phyloP scores from a whole-genome alignment of 352 stramenopile genomes.

The Globisporangium camurandrum region DNA sequence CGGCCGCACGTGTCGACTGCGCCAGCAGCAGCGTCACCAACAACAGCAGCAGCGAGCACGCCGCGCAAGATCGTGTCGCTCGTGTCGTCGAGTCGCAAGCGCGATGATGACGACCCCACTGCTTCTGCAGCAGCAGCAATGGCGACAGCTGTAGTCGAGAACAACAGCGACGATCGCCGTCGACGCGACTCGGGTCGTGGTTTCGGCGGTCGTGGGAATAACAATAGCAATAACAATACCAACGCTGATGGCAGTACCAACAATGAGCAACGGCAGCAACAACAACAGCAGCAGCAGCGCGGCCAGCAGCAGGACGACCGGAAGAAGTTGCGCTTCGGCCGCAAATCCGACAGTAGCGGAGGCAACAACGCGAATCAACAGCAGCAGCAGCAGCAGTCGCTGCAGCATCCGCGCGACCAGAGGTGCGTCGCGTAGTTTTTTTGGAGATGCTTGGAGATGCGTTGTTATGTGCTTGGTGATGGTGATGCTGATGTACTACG shows the following conservation, averaged over 20 bases:
- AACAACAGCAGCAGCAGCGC: conserved; percentile 13
- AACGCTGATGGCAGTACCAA: conserved; percentile 6
- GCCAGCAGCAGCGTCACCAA: not conserved
- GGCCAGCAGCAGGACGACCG: conserved; percentile 10
- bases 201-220: conserved; percentile 1
- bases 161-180: conserved; percentile 6
- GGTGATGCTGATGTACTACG: not conserved
- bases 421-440: conserved; percentile 23
- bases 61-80: conserved; percentile 75
- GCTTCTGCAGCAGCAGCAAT: conserved; percentile 1
- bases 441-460: not conserved
- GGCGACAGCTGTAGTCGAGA: too few species aligned
- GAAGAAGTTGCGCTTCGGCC: too few species aligned
- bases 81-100: conserved; percentile 60
- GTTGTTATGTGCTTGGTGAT: not conserved
- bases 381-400: conserved; percentile 29
- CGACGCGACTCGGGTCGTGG: conserved; percentile 8
- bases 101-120: conserved; percentile 21
- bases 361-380: conserved; percentile 13
- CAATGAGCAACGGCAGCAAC: conserved; percentile 4
- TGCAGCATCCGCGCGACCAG: too few species aligned
- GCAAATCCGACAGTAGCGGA: too few species aligned
- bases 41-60: not conserved
- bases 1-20: not conserved
- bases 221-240: conserved; percentile 6